Percentiles rank a stretch among this genome's conserved stretches.
These are phyloP conservation scores for Arachis hypogaea DNA, from an alignment of 306 rosid species.

Conservation along the genomic window DNA sequence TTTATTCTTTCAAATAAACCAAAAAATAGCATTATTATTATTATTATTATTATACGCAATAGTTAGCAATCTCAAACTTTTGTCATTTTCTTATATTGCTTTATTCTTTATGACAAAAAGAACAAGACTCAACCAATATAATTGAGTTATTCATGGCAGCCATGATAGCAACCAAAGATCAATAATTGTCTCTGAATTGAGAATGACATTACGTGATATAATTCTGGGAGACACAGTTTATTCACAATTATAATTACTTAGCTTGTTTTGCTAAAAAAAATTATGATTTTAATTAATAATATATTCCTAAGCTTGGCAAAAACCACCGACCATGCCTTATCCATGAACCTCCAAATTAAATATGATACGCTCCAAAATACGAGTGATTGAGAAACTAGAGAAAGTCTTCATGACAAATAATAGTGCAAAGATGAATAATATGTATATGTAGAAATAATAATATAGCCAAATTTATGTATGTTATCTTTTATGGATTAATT, in stretches of 20 bases:
- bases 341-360: not conserved
- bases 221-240: not conserved
- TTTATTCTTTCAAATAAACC: too few species aligned
- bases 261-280: not conserved
- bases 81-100: not conserved
- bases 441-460: too few species aligned
- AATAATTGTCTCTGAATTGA: conserved; percentile 2
- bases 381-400: not conserved
- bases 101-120: conserved; percentile 3
- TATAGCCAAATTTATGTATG: not conserved
- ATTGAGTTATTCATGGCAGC: not conserved
- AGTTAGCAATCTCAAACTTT: not conserved
- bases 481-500: too few species aligned
- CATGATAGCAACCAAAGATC: not conserved
- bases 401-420: not conserved
- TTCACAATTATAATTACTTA: not conserved
- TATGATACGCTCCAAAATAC: not conserved
- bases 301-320: not conserved
- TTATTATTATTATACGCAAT: not conserved
- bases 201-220: conserved; percentile 1
- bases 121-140: not conserved
- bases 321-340: not conserved
- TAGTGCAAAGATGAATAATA: too few species aligned
- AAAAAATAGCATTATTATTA: not conserved
- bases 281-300: not conserved